These are phyloP conservation scores for Amaranthus palmeri DNA, from an alignment of 148 eudicot species.

Conservation along the genomic window DNA sequence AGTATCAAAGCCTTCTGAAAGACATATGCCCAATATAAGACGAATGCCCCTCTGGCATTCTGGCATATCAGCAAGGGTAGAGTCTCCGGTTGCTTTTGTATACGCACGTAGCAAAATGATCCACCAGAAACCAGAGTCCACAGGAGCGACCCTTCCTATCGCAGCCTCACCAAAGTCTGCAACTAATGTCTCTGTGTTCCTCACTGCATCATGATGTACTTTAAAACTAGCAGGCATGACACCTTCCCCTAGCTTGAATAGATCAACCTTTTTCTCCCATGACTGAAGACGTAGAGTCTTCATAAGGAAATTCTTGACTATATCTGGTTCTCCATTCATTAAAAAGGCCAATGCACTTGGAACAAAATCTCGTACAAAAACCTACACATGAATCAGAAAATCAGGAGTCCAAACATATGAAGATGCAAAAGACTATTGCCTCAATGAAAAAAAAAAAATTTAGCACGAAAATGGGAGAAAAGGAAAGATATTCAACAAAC, in stretches of 20 bases:
- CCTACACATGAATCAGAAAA: constrained; percentile 35
- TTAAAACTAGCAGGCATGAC: constrained; percentile 58
- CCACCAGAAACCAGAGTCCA: constrained; percentile 68
- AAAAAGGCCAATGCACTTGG: constrained; percentile 73
- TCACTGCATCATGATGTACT: constrained; percentile 34
- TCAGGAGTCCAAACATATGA: neutral
- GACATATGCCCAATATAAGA: constrained; percentile 48
- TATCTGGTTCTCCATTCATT: constrained; percentile 57
- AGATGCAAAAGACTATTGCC: neutral
- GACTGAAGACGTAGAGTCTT: constrained; percentile 57
- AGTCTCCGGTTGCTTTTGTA: constrained; percentile 54
- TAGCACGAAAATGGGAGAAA: neutral
- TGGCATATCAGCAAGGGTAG: constrained; percentile 48
- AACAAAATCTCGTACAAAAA: constrained; percentile 76
- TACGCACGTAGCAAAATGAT: constrained; percentile 54
- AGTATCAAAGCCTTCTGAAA: constrained; percentile 57
- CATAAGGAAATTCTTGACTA: constrained; percentile 52
- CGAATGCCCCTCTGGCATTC: constrained; percentile 58
- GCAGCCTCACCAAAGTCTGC: constrained; percentile 55
- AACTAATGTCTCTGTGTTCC: constrained; percentile 39
- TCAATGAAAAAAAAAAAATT: neutral
- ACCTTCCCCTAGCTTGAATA: constrained; percentile 50
- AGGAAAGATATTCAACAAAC: neutral
- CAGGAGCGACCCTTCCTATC: constrained; percentile 62
- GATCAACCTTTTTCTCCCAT: constrained; percentile 52